Evolutionary conservation across 1,284 basidiomycete species (phyloP), one percentile per base, ranked within the genome.

Genomic region (Microbotryum lychnidis-dioicae): DNA sequence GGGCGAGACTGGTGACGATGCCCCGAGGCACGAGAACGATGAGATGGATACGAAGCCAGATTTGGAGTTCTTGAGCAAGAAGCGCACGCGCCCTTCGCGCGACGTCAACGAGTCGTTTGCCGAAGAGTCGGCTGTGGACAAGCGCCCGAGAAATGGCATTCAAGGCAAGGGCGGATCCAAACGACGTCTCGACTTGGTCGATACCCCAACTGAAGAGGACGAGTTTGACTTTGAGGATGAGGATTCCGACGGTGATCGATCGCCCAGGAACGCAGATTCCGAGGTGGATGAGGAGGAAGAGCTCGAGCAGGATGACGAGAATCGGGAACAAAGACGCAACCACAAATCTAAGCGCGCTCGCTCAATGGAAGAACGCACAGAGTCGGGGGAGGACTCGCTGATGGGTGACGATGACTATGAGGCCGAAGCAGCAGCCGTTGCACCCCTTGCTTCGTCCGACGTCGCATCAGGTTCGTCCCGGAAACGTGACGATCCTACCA

Each of bases 351-450:
- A 67, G 47, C 61, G 66, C 14, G 62, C 60, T 42, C 50, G 66
- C 6, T 57, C 57, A 5, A 60, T 57, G 8, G 18, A 18, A 8
- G 50, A 33, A 4, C 53, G 66, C 16, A 33, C 16, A 3, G 63
- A 45, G 2, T 51, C 52, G 6, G 63, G 59, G 16, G 61, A 67
- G 37, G 50, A 58, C 10, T 61, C 62, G 47, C n/a, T 67, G 20
- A 67, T 67, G 66, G 61, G 57, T n/a, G 63, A 64, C 47, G 63
- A 60, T 31, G 49, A 58, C 31, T 44, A 58, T 16, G 37, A 56
- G 7, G 53, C 55, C 58, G 42, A 16, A 56, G 16, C 14, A 56
- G 16, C 62, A 66, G 52, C 37, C 14, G 37, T 18, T 42, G 37
- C 16, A 18, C 53, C 50, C 16, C 27, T 48, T 12, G 50, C 58